phyloP scores from a whole-genome alignment of 2,329 filamentous ascomycete species.

The Aspergillus flavus region DNA sequence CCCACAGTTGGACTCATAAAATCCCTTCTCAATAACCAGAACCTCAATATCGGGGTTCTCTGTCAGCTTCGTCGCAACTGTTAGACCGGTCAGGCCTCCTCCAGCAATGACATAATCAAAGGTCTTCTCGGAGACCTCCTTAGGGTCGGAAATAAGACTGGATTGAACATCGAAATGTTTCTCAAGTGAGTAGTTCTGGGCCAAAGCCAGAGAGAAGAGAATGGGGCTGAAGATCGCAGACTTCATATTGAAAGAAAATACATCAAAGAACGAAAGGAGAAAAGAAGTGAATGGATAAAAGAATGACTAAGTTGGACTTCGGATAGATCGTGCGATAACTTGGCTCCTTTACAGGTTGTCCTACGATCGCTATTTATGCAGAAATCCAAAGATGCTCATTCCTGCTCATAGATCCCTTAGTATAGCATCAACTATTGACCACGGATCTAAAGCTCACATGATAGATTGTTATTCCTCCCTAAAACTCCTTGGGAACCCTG shows the following conservation, averaged over 20 bases:
- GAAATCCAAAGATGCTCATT: not conserved
- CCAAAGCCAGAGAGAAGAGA: not conserved
- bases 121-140: slow-evolving; percentile 16
- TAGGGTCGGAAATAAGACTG: slow-evolving; percentile 15
- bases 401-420: not conserved
- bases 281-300: not conserved
- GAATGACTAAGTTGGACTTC: not conserved
- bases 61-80: slow-evolving; percentile 28
- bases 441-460: not conserved
- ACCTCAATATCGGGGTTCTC: slow-evolving; percentile 30
- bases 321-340: not conserved
- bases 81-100: slow-evolving; percentile 33
- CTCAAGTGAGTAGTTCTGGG: not conserved
- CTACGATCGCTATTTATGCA: slow-evolving; percentile 1
- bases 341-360: not conserved
- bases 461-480: not conserved
- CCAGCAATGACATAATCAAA: slow-evolving; percentile 38
- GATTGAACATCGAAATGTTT: not conserved
- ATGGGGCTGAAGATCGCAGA: not conserved
- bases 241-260: not conserved
- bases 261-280: not conserved
- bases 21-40: slow-evolving; percentile 33
- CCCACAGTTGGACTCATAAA: slow-evolving; percentile 30
- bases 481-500: not conserved
- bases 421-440: not conserved